These are phyloP conservation scores for Gorgonomyces haynaldii DNA, from an alignment of 192 early-diverging fungal genomes.

Conservation along the genomic window DNA sequence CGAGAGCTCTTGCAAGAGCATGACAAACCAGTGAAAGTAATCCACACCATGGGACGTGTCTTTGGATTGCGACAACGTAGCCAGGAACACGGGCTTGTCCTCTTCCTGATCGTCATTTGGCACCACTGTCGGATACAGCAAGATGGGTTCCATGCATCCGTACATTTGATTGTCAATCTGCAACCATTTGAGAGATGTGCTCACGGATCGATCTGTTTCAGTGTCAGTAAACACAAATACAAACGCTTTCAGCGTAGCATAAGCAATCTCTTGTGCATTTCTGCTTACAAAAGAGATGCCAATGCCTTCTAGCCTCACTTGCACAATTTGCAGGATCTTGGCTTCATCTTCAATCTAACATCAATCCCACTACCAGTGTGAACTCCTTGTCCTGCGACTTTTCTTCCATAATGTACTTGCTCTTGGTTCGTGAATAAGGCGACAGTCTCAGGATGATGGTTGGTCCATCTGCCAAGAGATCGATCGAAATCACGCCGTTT, in stretches of 20 bases:
- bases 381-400: neutral
- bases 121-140: conserved; percentile 85
- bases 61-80: conserved; percentile 69
- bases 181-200: conserved; percentile 70
- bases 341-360: conserved; percentile 26
- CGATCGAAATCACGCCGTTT: conserved; percentile 47
- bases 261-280: conserved; percentile 74
- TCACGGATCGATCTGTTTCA: conserved; percentile 64
- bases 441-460: conserved; percentile 58
- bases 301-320: conserved; percentile 71
- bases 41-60: conserved; percentile 90
- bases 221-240: conserved; percentile 72
- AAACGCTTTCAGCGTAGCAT: conserved; percentile 65
- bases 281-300: conserved; percentile 83
- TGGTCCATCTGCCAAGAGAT: conserved; percentile 58
- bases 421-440: conserved; percentile 26
- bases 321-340: conserved; percentile 42
- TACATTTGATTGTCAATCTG: conserved; percentile 94
- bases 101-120: conserved; percentile 48
- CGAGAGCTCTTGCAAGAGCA: conserved; percentile 85
- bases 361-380: no score
- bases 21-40: conserved; percentile 89
- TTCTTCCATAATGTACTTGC: neutral
- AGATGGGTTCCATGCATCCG: conserved; percentile 75
- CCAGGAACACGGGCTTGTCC: conserved; percentile 47